These are phyloP conservation scores for Sporothrix sp. DNA, from an alignment of 2,329 filamentous ascomycete genomes.

Conservation along the genomic window DNA sequence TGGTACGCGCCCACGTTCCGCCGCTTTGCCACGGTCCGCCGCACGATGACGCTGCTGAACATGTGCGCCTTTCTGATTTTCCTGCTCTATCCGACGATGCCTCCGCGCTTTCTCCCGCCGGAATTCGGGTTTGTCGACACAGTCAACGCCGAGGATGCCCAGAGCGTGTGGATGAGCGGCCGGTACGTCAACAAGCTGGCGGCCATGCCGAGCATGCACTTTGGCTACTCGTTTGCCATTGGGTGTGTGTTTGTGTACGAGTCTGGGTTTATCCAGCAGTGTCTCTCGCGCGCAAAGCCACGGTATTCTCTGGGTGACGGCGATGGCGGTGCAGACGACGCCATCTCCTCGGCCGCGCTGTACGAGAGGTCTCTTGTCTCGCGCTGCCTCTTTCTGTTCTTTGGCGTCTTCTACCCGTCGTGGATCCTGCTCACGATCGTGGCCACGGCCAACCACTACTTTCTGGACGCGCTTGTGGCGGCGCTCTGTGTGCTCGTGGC, in stretches of 20 bases:
- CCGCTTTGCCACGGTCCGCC: slow-evolving; percentile 29
- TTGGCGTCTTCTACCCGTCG: slow-evolving; percentile 42
- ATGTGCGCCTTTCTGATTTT: slow-evolving; percentile 51
- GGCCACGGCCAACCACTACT: slow-evolving; percentile 53
- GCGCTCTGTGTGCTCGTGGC: slow-evolving; percentile 50
- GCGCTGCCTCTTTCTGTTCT: slow-evolving; percentile 15
- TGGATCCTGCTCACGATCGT: slow-evolving; percentile 49
- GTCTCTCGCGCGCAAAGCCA: not conserved
- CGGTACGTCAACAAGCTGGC: slow-evolving; percentile 49
- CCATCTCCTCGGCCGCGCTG: not conserved
- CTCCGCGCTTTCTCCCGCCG: slow-evolving; percentile 43
- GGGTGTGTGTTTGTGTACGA: slow-evolving; percentile 45
- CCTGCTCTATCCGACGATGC: slow-evolving; percentile 56
- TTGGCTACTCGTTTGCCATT: slow-evolving; percentile 46
- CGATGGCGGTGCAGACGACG: not conserved
- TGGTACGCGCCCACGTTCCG: slow-evolving; percentile 38
- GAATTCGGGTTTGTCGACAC: slow-evolving; percentile 45
- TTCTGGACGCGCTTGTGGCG: slow-evolving; percentile 57
- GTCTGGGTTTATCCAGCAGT: slow-evolving; percentile 36
- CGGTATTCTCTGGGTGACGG: slow-evolving; percentile 1
- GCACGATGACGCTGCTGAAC: slow-evolving; percentile 47
- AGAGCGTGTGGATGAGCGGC: slow-evolving; percentile 44
- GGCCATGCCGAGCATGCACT: slow-evolving; percentile 49
- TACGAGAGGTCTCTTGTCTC: not conserved
- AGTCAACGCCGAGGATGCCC: slow-evolving; percentile 40